Conservation (phyloP, 345 rosid genomes). For the Raphanus raphanistrum region DNA sequence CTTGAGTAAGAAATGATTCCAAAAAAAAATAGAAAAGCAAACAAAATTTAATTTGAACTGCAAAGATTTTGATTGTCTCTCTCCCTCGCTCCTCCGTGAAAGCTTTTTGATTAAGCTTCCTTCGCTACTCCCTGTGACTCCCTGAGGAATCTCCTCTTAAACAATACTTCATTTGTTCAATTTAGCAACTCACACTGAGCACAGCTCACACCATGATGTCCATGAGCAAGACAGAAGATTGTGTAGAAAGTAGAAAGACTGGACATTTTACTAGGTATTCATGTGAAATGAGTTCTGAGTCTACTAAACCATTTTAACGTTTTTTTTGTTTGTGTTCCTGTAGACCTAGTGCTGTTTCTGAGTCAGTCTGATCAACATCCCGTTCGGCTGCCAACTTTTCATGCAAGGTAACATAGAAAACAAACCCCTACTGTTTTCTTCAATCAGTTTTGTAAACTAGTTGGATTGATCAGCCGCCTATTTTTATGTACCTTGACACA, state of each 20-base stretch:
- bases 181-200: constrained; percentile 20
- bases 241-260: constrained; percentile 43
- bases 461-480: neutral
- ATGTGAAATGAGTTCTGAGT: neutral
- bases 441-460: neutral
- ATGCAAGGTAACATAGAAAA: constrained; percentile 64
- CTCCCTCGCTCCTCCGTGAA: constrained; percentile 13
- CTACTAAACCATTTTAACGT: constrained; percentile 10
- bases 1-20: too few species aligned
- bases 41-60: constrained; percentile 18
- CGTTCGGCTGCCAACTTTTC: constrained; percentile 83
- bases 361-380: constrained; percentile 57
- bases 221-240: constrained; percentile 37
- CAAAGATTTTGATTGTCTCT: constrained; percentile 34
- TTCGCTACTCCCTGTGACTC: constrained; percentile 5
- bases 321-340: constrained; percentile 21
- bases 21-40: neutral
- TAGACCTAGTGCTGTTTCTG: constrained; percentile 55
- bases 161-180: neutral
- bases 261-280: constrained; percentile 58
- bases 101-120: constrained; percentile 34
- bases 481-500: constrained; percentile 36
- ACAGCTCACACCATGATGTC: constrained; percentile 8
- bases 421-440: neutral
- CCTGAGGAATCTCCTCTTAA: neutral